Evolutionary conservation across 331 rosid species (phyloP).

Genomic region (Spiraea crenata): DNA sequence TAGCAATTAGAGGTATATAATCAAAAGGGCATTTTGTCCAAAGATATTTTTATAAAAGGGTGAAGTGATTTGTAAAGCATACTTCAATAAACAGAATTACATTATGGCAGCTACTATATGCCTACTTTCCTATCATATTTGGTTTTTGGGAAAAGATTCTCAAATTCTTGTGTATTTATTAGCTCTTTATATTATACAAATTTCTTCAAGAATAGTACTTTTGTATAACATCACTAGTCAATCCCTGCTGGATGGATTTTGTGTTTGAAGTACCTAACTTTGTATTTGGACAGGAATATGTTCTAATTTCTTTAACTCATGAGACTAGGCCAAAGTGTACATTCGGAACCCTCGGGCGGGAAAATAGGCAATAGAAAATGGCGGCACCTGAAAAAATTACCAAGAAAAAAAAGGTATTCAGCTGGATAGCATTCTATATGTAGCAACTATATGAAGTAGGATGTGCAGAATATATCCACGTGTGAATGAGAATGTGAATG

Average conservation of each 20-base stretch:
- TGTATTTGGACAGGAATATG: not conserved
- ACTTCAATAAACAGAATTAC: not conserved
- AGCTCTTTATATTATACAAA: conserved; percentile 1
- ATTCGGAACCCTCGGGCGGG: too few relatives aligned
- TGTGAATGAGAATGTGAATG: not conserved
- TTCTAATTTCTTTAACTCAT: too few relatives aligned
- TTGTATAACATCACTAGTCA: not conserved
- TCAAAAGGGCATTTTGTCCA: conserved; percentile 1
- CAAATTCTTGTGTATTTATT: conserved; percentile 1
- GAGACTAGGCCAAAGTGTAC: too few relatives aligned
- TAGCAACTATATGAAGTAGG: not conserved
- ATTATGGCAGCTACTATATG: not conserved
- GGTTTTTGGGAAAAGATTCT: not conserved
- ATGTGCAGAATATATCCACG: not conserved
- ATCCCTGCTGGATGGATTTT: not conserved
- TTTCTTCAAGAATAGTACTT: not conserved
- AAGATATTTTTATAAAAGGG: conserved; percentile 8
- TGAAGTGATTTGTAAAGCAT: not conserved
- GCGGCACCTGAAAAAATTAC: too few relatives aligned
- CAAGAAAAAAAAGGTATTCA: too few relatives aligned
- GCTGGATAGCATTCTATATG: not conserved
- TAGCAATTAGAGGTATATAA: not conserved
- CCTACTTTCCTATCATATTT: not conserved
- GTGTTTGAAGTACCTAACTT: not conserved
- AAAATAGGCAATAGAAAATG: too few relatives aligned